These are phyloP conservation scores for Telfairia occidentalis DNA, from an alignment of 331 rosid species.

Conservation along the genomic window DNA sequence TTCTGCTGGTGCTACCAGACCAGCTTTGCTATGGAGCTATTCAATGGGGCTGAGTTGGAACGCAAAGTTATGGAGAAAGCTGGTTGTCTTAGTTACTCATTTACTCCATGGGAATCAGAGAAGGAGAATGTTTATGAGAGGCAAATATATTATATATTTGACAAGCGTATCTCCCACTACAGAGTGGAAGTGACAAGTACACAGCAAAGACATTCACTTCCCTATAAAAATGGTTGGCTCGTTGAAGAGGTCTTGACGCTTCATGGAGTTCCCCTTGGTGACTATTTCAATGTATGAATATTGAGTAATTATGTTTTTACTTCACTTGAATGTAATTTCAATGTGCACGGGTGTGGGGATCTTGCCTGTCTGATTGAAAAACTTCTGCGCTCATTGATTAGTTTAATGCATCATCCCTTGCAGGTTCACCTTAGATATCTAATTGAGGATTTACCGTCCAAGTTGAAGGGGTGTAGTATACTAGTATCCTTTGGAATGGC, in stretches of 20 bases:
- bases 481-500: conserved; percentile 63
- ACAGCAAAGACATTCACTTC: conserved; percentile 48
- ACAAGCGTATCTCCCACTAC: conserved; percentile 54
- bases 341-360: neutral
- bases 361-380: neutral
- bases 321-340: neutral
- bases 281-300: conserved; percentile 62
- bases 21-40: conserved; percentile 59
- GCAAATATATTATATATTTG: conserved; percentile 62
- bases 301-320: conserved; percentile 2
- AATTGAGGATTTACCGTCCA: conserved; percentile 48
- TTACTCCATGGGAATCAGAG: conserved; percentile 89
- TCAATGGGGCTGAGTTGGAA: conserved; percentile 70
- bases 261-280: conserved; percentile 83
- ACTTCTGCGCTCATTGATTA: conserved; percentile 7
- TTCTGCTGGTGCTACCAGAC: conserved; percentile 37
- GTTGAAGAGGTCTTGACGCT: conserved; percentile 82
- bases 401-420: conserved; percentile 18
- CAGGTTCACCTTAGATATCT: conserved; percentile 81
- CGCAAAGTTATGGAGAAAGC: conserved; percentile 68
- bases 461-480: conserved; percentile 43
- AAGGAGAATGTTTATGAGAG: conserved; percentile 53
- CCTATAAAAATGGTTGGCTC: conserved; percentile 61
- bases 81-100: conserved; percentile 63
- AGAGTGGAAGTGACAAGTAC: conserved; percentile 80